phyloP scores from a whole-genome alignment of 108 stramenopile genomes.

The Cyclostephanos invisitatus region DNA sequence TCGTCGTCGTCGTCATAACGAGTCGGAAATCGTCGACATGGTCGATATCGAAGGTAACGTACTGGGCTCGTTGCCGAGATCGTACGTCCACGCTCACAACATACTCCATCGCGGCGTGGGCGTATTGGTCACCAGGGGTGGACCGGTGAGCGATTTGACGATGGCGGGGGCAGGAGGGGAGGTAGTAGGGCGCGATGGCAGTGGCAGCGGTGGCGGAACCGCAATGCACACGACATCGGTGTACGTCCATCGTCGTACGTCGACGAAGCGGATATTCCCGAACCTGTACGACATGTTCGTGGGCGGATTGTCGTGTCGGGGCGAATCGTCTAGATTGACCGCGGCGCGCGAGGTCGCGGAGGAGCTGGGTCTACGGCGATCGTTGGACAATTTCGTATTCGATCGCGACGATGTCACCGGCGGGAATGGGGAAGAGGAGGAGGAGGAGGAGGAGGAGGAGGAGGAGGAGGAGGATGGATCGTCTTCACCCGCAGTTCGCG shows the following conservation, averaged over 20 bases:
- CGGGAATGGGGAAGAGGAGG: not conserved
- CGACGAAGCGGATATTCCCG: constrained; percentile 79
- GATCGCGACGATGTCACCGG: not conserved
- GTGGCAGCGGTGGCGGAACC: not conserved
- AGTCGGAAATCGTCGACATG: constrained; percentile 40
- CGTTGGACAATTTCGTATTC: constrained; percentile 27
- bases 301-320: constrained; percentile 67
- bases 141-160: constrained; percentile 10
- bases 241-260: constrained; percentile 71
- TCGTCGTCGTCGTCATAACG: constrained; percentile 16
- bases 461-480: too few relatives aligned
- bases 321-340: constrained; percentile 58
- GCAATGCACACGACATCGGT: constrained; percentile 40
- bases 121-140: constrained; percentile 60
- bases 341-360: constrained; percentile 77
- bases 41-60: constrained; percentile 29
- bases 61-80: constrained; percentile 51
- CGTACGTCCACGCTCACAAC: constrained; percentile 68
- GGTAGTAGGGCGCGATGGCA: too few relatives aligned
- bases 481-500: too few relatives aligned
- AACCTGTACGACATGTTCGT: constrained; percentile 86
- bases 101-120: constrained; percentile 81
- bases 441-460: not conserved
- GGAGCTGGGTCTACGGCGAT: constrained; percentile 65
- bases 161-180: not conserved